Percentiles rank a stretch among this genome's conserved stretches.
Evolutionary conservation across 805 yeast species (phyloP).

Genomic region (Torulaspora indica): DNA sequence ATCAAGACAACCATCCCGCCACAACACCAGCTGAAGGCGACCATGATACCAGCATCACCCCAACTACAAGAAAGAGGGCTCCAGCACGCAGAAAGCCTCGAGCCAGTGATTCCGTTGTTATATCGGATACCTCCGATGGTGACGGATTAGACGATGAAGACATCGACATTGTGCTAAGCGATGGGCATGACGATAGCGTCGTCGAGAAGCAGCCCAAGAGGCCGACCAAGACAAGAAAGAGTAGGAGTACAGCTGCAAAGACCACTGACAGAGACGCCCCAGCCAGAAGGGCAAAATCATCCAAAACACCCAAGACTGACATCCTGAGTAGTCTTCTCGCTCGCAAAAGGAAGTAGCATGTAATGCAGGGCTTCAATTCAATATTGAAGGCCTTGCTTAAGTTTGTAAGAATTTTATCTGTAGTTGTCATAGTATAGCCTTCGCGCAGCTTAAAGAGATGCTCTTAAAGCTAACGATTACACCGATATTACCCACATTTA

Average conservation of each 20-base stretch:
- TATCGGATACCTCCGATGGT: conserved; percentile 15
- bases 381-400: neutral
- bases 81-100: conserved; percentile 1
- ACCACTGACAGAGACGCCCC: neutral
- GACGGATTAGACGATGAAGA: conserved; percentile 8
- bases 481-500: neutral
- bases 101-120: conserved; percentile 16
- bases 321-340: conserved; percentile 28
- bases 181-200: conserved; percentile 14
- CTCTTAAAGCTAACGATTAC: neutral
- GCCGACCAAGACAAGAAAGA: conserved; percentile 1
- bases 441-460: neutral
- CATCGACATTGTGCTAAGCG: conserved; percentile 15
- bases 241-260: neutral
- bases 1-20: neutral
- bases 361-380: neutral
- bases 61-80: neutral
- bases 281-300: conserved; percentile 7
- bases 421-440: neutral
- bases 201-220: neutral
- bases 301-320: conserved; percentile 33
- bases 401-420: neutral
- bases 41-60: neutral
- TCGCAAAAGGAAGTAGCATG: conserved; percentile 22
- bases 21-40: neutral